These are phyloP conservation scores for Clarkia xantiana DNA, from an alignment of 345 rosid genomes.

Conservation along the genomic window DNA sequence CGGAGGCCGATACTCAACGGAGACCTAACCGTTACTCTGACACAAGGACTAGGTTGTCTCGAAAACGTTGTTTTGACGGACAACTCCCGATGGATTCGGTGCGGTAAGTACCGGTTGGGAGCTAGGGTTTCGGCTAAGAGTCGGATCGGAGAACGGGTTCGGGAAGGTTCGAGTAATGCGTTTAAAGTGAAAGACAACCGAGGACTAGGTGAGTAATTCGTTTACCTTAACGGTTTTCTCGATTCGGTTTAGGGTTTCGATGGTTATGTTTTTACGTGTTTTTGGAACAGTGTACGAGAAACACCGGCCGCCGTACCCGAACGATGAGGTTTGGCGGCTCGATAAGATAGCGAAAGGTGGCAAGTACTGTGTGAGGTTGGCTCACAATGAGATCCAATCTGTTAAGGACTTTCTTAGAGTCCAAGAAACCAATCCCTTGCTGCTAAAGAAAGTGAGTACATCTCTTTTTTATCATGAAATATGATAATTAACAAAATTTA, in stretches of 20 bases:
- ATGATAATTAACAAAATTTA: not conserved
- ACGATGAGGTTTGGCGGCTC: conserved; percentile 64
- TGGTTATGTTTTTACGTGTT: not conserved
- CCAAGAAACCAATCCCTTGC: conserved; percentile 5
- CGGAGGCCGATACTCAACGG: conserved; percentile 61
- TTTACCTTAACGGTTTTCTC: too few relatives aligned
- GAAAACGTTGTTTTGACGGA: conserved; percentile 47
- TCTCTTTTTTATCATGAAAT: conserved; percentile 17
- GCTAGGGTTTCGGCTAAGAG: conserved; percentile 26
- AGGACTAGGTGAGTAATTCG: conserved; percentile 61
- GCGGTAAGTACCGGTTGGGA: conserved; percentile 61
- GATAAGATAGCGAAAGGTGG: conserved; percentile 63
- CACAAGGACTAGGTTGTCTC: conserved; percentile 33
- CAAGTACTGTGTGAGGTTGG: conserved; percentile 23
- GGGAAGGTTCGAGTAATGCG: conserved; percentile 56
- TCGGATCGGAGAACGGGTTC: conserved; percentile 22
- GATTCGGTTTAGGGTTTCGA: too few relatives aligned
- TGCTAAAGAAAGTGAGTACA: conserved; percentile 31
- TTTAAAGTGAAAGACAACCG: conserved; percentile 72
- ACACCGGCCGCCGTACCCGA: conserved; percentile 55
- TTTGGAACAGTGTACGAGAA: conserved; percentile 44
- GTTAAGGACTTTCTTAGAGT: conserved; percentile 27
- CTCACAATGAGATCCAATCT: conserved; percentile 4
- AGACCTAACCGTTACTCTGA: conserved; percentile 25
- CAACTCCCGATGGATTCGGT: conserved; percentile 72